Evolutionary conservation across 2,329 filamentous ascomycete genomes (phyloP), one percentile per base, ranked within the genome.

Genomic region (Scopulariopsis brevicaulis): DNA sequence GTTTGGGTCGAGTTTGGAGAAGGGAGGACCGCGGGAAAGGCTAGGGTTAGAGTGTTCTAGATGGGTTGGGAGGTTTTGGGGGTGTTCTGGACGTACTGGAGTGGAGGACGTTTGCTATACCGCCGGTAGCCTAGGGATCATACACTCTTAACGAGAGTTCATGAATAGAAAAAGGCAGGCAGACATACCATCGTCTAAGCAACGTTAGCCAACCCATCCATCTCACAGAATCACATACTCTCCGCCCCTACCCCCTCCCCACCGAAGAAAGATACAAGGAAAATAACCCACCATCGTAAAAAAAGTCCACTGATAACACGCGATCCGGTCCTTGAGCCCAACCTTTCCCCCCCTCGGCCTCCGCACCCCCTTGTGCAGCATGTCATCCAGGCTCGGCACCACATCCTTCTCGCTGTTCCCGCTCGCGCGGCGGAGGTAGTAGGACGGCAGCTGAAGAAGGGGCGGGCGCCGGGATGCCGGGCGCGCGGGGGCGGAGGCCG

Each of bases 241-340:
- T 56, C n/a, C 20, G 14, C 15, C 37, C 12, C 4, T 14, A 14
- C 37, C 37, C 18, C 37, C 37, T 18, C 37, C 37, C 37, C 18
- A 4, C 37, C 37, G 12, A 14, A 40, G 12, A 40, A 40, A 40
- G 11, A 18, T 3, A 18, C 4, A 40, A 14, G 11, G 11, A 18
- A 18, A 18, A 40, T 3, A 14, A 46, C 63, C 46, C 64, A 73
- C 73, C 74, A 79, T 79, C 24, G 87, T 89, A 65, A 91, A 93
- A 78, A 85, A 93, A 0, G 87, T 90, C 89, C 89, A 93, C 63
- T 74, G 74, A 61, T 77, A 76, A 60, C 77, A 81, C 48, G 72
- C 74, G 59, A 82, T 76, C 40, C 79, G 70, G 60, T 81, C 79
- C 43, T 74, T 71, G 54, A 81, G 64, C 18, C 76, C 69, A 53